Base-by-base conservation (phyloP, 1,284 basidiomycete genomes). In the Boletus smithii region DNA sequence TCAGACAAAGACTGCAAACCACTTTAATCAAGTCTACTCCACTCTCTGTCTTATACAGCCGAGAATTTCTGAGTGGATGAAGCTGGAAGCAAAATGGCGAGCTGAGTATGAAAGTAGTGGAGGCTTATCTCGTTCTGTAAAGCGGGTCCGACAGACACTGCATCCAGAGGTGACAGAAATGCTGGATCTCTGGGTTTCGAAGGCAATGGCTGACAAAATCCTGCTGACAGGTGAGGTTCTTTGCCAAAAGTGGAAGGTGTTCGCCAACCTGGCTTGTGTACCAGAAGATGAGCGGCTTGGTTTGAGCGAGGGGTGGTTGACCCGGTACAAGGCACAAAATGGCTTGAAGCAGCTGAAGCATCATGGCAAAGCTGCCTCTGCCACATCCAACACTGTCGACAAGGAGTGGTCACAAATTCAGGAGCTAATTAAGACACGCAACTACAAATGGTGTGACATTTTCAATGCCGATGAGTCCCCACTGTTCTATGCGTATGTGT, bases 181-280 rank as follows among this genome's bases (percentile, higher is more conserved):
- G 49, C 18, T 46, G 3, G 34, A 43, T 14, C 39, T 50, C 13
- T 50, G 49, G 39, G 30, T 50, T 8, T 46, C 40, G 14, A 50
- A 50, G 24, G 49, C 40, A 13, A 42, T 50, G 44, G 31, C 38
- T 9, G 27, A 44, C 9, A 18, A 34, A 6, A 7, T 45, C 10
- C 9, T 44, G 5, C 34, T 44, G 3, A 37, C 8, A 2, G 43
- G 35, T 4, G 34, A 31, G 8, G 24, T 46, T 29, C 13, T 51
- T 8, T 5, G 18, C 9, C 42, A 47, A 14, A 47, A 51, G 31
- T 51, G 49, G 42, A 20, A 11, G 8, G 5, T 1, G 1, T 51
- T 51, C 32, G 45, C 42, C 8, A 29, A 51, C 13, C 29, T 47
- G 3, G 23, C 14, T n/a, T 32, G 45, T 27, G 42, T 51, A 3